Conservation (phyloP, 257 asterid genomes). For the Handroanthus guayacan region DNA sequence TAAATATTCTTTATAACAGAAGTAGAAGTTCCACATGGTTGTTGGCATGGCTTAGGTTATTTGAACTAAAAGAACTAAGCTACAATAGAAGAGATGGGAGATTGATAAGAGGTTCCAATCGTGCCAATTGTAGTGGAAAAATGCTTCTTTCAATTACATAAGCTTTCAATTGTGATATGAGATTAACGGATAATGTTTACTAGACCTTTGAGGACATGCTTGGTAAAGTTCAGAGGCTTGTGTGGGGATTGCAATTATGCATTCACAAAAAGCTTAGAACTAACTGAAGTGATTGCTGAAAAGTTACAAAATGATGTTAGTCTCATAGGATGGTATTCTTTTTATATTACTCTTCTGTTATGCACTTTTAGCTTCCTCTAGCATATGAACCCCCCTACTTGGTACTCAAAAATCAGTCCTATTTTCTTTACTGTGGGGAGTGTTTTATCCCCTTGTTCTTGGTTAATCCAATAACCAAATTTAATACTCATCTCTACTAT, state of each 20-base stretch:
- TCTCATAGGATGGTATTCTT: too few relatives aligned
- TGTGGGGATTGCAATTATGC: neutral
- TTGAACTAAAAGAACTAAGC: neutral
- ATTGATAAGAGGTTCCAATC: neutral
- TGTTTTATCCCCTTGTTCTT: constrained; percentile 48
- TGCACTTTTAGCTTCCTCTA: neutral
- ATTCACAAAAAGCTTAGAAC: too few relatives aligned
- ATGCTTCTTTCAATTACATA: neutral
- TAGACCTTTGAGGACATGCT: constrained; percentile 36
- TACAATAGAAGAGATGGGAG: neutral
- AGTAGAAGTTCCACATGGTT: constrained; percentile 7
- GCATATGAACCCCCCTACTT: neutral
- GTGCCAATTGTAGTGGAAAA: neutral
- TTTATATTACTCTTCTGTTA: too few relatives aligned
- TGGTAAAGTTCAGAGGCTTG: neutral
- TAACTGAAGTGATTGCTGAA: too few relatives aligned
- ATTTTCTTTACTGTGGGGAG: neutral
- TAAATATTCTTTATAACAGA: neutral
- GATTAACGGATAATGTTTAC: neutral
- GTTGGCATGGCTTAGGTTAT: constrained; percentile 5
- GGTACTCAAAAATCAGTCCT: neutral
- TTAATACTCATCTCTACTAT: constrained; percentile 4
- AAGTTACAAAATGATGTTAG: too few relatives aligned
- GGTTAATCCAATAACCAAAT: neutral
- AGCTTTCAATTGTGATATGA: neutral